Evolutionary conservation across 805 yeast species (phyloP), one percentile per base, ranked within the genome.

Genomic region (Starmerella geochares): DNA sequence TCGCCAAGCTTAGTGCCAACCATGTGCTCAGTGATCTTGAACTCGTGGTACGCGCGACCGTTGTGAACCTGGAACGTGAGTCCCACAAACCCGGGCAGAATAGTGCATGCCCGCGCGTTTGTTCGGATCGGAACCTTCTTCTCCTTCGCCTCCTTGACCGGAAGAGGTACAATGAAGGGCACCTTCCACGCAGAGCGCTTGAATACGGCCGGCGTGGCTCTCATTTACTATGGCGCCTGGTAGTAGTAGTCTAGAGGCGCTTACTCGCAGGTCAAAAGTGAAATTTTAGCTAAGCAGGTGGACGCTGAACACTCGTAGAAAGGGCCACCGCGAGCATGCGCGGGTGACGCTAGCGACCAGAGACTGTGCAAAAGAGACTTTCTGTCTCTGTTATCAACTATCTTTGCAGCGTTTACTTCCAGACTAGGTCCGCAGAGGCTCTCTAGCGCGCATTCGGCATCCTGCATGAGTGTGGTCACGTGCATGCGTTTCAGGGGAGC

Each of bases 1-100:
- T 90, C 96, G 1, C 98, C 98, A 49, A 92, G 71, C 65, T 90
- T 92, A 58, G 81, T 77, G 17, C 98, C 98, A 53, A 92, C 96
- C 98, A 92, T 92, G 60, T 92, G 92, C 64, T 92, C 96, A 8
- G 83, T 78, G 19, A 92, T 77, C 57, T 81, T 86, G 47, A 92
- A 75, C 46, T 86, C 86, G 35, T 87, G 94, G 63, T 88, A 92
- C 59, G 86, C 94, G 63, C 83, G 85, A 25, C 98, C 98, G 67
- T 92, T 92, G 69, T 92, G 98, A 31, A 92, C 85, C 67, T 92
- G 95, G 67, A 92, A 92, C 60, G 80, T 83, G 50, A 92, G 72
- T 4, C 98, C 98, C 29, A 92, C 95, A 68, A 92, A 90, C 64
- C 86, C 94, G 19, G 98, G 98, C 45, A 92, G 71, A 48, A 92